Conservation (phyloP, 768 basidiomycete genomes). For the Leucocoprinus birnbaumii region DNA sequence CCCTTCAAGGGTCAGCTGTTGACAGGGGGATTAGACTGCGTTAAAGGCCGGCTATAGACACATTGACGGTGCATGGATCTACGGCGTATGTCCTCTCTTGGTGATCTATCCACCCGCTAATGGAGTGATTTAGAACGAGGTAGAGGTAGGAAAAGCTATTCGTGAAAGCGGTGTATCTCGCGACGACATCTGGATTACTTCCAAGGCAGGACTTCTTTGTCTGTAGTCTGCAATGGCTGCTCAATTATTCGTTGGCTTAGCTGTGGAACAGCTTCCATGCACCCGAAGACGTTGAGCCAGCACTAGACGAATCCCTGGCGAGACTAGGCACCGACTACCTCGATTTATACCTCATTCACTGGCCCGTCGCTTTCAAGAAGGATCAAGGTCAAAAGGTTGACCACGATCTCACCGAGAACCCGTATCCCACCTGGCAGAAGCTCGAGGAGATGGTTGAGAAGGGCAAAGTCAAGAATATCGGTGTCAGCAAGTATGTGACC, state of each 20-base stretch:
- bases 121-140: constrained; percentile 51
- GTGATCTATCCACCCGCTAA: background rate
- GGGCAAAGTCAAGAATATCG: constrained; percentile 78
- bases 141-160: constrained; percentile 63
- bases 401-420: constrained; percentile 62
- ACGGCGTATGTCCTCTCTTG: constrained; percentile 38
- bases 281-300: constrained; percentile 67
- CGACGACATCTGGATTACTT: constrained; percentile 68
- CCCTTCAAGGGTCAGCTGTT: background rate
- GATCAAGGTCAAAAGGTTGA: constrained; percentile 40
- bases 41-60: constrained; percentile 64
- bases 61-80: constrained; percentile 74
- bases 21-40: constrained; percentile 38
- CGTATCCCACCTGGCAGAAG: constrained; percentile 79
- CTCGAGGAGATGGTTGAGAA: constrained; percentile 76
- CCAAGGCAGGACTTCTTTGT: constrained; percentile 33
- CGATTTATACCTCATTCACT: constrained; percentile 81
- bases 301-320: constrained; percentile 61
- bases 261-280: constrained; percentile 79
- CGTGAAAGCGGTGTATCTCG: constrained; percentile 58
- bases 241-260: too few relatives aligned
- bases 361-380: constrained; percentile 54
- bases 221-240: too few relatives aligned
- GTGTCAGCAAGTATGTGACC: constrained; percentile 70
- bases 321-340: constrained; percentile 68